These are phyloP conservation scores for Penicillium fuscoglaucum DNA, from an alignment of 2,329 filamentous ascomycete species.

Conservation along the genomic window DNA sequence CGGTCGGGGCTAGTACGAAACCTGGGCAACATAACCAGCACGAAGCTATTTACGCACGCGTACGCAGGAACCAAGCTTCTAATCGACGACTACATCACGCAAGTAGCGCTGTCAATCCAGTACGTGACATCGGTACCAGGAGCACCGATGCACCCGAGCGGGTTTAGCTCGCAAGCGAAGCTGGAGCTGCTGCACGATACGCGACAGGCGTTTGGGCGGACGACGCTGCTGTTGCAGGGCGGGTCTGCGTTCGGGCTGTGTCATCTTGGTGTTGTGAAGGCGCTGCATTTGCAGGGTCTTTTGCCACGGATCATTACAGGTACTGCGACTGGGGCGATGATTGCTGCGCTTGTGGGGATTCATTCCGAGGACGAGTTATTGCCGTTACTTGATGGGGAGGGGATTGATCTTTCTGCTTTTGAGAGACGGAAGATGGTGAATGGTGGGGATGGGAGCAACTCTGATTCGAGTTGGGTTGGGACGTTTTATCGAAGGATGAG, in stretches of 20 bases:
- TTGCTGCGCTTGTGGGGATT: constrained; percentile 82
- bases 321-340: constrained; percentile 84
- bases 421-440: constrained; percentile 43
- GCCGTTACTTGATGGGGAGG: constrained; percentile 71
- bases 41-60: constrained; percentile 77
- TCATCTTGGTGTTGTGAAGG: constrained; percentile 87
- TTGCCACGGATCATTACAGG: constrained; percentile 89
- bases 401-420: constrained; percentile 82
- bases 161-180: constrained; percentile 72
- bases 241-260: constrained; percentile 90
- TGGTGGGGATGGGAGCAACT: constrained; percentile 13
- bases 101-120: constrained; percentile 77
- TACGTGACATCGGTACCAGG: constrained; percentile 71
- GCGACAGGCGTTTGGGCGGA: constrained; percentile 82
- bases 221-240: constrained; percentile 81
- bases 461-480: constrained; percentile 46
- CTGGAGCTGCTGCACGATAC: constrained; percentile 84
- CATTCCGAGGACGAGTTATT: constrained; percentile 84
- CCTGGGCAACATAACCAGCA: constrained; percentile 83
- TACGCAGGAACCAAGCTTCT: constrained; percentile 87
- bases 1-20: constrained; percentile 77
- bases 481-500: constrained; percentile 66
- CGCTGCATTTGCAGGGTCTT: constrained; percentile 74
- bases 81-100: constrained; percentile 86
- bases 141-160: constrained; percentile 49